These are phyloP conservation scores for Mycena haematopus DNA, from an alignment of 768 basidiomycete species.

Conservation along the genomic window DNA sequence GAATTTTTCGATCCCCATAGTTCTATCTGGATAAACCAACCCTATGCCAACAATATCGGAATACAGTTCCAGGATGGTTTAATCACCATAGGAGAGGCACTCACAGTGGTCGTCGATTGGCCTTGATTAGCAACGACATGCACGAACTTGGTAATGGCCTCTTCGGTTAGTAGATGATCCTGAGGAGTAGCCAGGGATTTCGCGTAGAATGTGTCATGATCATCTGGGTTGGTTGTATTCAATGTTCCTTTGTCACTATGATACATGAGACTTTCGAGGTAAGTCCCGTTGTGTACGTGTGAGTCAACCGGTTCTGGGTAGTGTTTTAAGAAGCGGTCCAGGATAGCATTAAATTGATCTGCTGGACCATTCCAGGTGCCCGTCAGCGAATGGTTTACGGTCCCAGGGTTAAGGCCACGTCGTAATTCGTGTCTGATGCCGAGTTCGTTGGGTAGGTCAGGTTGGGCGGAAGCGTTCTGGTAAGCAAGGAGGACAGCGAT, in stretches of 20 bases:
- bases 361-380: no score
- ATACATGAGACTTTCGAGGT: not conserved
- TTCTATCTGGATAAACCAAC: constrained; percentile 34
- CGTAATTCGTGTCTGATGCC: no score
- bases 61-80: not conserved
- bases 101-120: not conserved
- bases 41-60: not conserved
- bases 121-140: not conserved
- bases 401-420: no score
- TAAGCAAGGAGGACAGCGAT: no score
- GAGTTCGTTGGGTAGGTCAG: no score
- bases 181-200: not conserved
- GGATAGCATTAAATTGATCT: no score
- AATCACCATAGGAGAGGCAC: not conserved
- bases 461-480: no score
- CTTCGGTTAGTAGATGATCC: not conserved
- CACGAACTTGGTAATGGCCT: not conserved
- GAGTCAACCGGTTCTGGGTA: no score
- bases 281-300: not conserved
- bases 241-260: not conserved
- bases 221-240: not conserved
- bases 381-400: no score
- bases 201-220: not conserved
- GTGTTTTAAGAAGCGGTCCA: no score
- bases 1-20: constrained; percentile 39